Evolutionary conservation across 352 stramenopile genomes (phyloP), one percentile per base, ranked within the genome.

Genomic region (Globisporangium iwayamae): DNA sequence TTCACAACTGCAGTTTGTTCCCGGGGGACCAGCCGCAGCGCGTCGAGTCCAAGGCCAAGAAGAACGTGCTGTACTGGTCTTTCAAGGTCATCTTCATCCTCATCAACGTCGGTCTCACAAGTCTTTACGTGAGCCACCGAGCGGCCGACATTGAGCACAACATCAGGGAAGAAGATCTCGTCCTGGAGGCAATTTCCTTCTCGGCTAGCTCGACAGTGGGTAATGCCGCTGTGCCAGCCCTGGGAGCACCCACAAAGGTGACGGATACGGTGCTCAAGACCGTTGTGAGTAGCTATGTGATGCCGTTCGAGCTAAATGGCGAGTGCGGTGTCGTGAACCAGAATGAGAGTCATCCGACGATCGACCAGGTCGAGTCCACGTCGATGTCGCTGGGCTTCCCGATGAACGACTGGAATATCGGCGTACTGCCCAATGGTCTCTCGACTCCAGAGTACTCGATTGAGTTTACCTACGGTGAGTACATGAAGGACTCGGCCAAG

Each of bases 1-100:
- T 71, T 36, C 60, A 63, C 52, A 71, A 71, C 51, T 71, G 64
- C 43, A 56, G 55, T 39, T 61, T 71, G 48, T 74, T 67, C 57
- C 68, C 68, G 1, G 65, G 68, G 8, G 68, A 74, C 51, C 60
- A 72, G 30, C 68, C 68, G 41, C 65, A 63, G 1, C 65, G 65
- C 20, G 57, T 72, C n/a, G 56, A 64, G 52, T 68, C 60, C 46
- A 63, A 65, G 11, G 10, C 43, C 20, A 72, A 71, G 34, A 55
- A 62, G 54, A 62, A 59, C 32, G 67, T 47, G 36, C 55, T 68
- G 7, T 69, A 65, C 39, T 71, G 65, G 65, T 20, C 25, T 3
- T 68, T 71, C 54, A 63, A 63, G 45, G 11, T 52, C 36, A 58
- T 71, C 32, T 63, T 63, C 53, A 68, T 71, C 30, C 60, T 71